These are phyloP conservation scores for Karstenula rhodostoma DNA, from an alignment of 2,329 filamentous ascomycete genomes.

Conservation along the genomic window DNA sequence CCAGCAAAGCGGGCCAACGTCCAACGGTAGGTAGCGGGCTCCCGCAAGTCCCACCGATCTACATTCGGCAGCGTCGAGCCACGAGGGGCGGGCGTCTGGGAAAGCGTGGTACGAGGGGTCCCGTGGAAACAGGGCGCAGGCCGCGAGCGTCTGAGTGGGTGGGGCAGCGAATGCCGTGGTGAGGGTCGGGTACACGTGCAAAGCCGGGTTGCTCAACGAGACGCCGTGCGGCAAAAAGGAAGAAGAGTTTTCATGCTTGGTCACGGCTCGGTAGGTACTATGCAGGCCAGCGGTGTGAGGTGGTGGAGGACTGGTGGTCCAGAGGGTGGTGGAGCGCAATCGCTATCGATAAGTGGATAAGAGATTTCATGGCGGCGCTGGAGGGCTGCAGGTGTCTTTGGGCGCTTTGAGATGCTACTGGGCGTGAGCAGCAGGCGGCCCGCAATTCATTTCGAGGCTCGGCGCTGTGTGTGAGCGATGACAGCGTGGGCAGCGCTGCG, in stretches of 20 bases:
- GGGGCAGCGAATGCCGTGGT: background rate
- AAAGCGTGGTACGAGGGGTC: background rate
- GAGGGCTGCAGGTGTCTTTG: conserved; percentile 33
- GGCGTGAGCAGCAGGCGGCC: conserved; percentile 28
- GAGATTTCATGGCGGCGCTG: conserved; percentile 28
- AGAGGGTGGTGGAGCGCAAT: conserved; percentile 19
- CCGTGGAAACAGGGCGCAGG: background rate
- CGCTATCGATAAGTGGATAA: conserved; percentile 49
- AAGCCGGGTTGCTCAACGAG: background rate
- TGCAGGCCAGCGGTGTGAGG: background rate
- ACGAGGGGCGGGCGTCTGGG: background rate
- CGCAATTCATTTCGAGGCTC: conserved; percentile 45
- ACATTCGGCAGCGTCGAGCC: background rate
- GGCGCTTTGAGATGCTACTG: conserved; percentile 20
- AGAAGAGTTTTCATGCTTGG: conserved; percentile 3
- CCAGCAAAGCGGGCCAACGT: background rate
- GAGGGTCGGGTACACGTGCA: no score
- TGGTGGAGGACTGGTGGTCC: background rate
- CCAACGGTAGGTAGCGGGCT: background rate
- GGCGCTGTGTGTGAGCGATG: conserved; percentile 7
- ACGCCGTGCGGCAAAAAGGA: background rate
- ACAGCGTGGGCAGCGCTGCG: conserved; percentile 9
- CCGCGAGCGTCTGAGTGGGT: background rate
- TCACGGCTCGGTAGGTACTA: background rate
- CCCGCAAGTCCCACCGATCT: background rate